Base-by-base conservation (phyloP, 2,329 filamentous ascomycete species). In the Beauveria asiatica region DNA sequence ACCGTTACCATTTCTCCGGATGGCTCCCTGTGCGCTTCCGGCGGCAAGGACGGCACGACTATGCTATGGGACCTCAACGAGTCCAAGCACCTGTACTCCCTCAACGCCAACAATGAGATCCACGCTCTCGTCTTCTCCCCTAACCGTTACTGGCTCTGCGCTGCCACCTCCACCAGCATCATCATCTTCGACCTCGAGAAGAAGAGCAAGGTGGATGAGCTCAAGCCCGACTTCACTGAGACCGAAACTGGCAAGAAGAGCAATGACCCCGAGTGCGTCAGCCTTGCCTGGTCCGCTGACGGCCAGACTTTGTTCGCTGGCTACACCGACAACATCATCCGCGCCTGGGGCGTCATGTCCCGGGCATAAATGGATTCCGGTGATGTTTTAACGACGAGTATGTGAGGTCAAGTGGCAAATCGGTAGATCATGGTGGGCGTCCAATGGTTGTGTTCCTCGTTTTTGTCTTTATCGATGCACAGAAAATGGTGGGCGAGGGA, bases 111-210 rank as follows among this genome's bases (percentile, higher is more conserved):
- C 80, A 93, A 99, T 80, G 94, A 97, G 88, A 99, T 99, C 85
- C 94, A 99, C 84, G 93, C 94, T 71, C 93, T 99, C 70, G 94
- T 97, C 80, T 99, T 99, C 90, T 97, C 94, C 67, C 94, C 94
- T 76, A 99, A 99, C 91, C 89, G 94, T 80, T 99, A 99, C 91
- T 99, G 94, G 94, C 88, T 99, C 71, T 99, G 94, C 86, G 94
- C 94, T 76, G 94, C 94, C 76, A 99, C 94, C 67, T 85, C 91
- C 76, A 90, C 86, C 82, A 92, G 87, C 86, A 97, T 99, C 86
- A 97, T 97, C 86, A 97, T 99, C 86, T 99, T 99, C 83, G 94
- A 99, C 76, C 87, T 99, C 70, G 94, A 99, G 91, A 99, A 99
- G 92, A 99, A 99, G 92, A 95, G 88, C 89, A 97, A 97, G 89